Conservation (phyloP, 108 stramenopile species). For the Nitzschia inconspicua region DNA sequence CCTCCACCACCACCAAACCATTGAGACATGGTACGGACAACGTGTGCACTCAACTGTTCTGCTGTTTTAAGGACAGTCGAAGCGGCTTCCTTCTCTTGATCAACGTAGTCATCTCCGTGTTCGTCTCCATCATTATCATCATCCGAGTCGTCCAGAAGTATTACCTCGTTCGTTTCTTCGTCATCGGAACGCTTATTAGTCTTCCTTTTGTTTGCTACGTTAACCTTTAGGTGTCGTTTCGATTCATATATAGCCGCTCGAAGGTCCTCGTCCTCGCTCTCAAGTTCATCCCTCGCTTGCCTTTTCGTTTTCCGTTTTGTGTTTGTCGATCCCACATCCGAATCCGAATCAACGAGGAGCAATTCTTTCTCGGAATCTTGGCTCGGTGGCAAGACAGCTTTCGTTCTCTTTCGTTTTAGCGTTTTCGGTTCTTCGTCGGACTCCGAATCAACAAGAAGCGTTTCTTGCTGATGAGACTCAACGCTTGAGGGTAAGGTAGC, state of each 20-base stretch:
- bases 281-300: background rate
- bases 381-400: too few species aligned
- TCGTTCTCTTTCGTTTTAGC: too few species aligned
- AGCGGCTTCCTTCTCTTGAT: slow-evolving; percentile 64
- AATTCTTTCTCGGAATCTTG: background rate
- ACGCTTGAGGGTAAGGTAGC: too few species aligned
- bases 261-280: slow-evolving; percentile 16
- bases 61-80: slow-evolving; percentile 56
- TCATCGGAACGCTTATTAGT: too few species aligned
- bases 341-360: background rate
- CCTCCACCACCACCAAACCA: slow-evolving; percentile 36
- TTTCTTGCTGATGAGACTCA: too few species aligned
- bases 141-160: slow-evolving; percentile 7
- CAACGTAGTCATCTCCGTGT: slow-evolving; percentile 48
- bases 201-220: too few species aligned
- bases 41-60: slow-evolving; percentile 61
- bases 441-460: too few species aligned
- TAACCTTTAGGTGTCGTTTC: too few species aligned
- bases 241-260: too few species aligned
- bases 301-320: background rate
- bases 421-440: too few species aligned
- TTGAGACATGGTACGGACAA: slow-evolving; percentile 49
- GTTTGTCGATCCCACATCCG: slow-evolving; percentile 1
- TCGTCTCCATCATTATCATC: slow-evolving; percentile 43
- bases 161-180: slow-evolving; percentile 15